phyloP scores from a whole-genome alignment of 2,329 filamentous ascomycete species.

The Neoascochyta sp. region DNA sequence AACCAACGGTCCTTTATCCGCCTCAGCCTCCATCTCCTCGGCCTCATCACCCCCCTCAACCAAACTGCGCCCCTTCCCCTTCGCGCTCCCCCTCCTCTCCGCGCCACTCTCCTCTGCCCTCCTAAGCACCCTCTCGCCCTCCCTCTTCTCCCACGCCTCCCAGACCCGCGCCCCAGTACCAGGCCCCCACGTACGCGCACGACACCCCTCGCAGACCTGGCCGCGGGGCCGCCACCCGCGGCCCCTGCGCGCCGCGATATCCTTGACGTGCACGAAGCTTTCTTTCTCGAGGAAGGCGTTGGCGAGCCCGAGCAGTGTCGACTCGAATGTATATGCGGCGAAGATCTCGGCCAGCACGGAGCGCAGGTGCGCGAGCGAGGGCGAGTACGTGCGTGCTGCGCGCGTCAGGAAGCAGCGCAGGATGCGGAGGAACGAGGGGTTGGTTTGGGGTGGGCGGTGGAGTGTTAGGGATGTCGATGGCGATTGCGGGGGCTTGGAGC shows the following conservation, averaged over 20 bases:
- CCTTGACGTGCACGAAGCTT: slow-evolving; percentile 76
- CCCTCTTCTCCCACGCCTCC: slow-evolving; percentile 70
- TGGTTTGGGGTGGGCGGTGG: slow-evolving; percentile 41
- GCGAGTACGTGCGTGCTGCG: slow-evolving; percentile 69
- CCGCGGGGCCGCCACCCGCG: slow-evolving; percentile 85
- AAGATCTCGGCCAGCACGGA: slow-evolving; percentile 86
- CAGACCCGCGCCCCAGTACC: slow-evolving; percentile 75
- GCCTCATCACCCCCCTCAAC: slow-evolving; percentile 24
- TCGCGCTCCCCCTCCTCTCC: slow-evolving; percentile 47
- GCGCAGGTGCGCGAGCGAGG: slow-evolving; percentile 81
- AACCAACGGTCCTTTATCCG: slow-evolving; percentile 19
- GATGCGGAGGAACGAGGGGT: slow-evolving; percentile 81
- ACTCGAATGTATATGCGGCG: slow-evolving; percentile 91
- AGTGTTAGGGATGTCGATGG: slow-evolving; percentile 2
- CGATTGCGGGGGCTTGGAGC: slow-evolving; percentile 17
- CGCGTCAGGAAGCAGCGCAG: slow-evolving; percentile 82
- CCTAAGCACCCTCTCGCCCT: slow-evolving; percentile 43
- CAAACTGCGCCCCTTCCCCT: slow-evolving; percentile 41
- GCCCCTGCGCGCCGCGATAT: slow-evolving; percentile 70
- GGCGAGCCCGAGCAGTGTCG: slow-evolving; percentile 79
- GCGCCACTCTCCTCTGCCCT: slow-evolving; percentile 36
- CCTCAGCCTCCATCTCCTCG: slow-evolving; percentile 5
- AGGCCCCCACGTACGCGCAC: slow-evolving; percentile 80
- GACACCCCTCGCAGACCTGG: slow-evolving; percentile 84
- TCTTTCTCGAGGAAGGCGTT: slow-evolving; percentile 85